These are phyloP conservation scores for Acacia pycnantha DNA, from an alignment of 331 rosid genomes.

Conservation along the genomic window DNA sequence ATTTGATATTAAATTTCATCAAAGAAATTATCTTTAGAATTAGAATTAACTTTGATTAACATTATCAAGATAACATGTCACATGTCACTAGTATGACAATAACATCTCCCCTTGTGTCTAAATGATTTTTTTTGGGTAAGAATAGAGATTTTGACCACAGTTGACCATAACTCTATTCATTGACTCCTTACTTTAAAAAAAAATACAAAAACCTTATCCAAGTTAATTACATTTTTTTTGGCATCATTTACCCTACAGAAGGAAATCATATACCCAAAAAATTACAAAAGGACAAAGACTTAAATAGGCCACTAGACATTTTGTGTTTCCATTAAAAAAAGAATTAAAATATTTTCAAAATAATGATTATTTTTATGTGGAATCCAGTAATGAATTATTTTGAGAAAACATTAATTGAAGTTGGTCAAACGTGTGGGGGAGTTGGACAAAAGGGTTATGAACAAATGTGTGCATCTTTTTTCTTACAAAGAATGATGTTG, in stretches of 20 bases:
- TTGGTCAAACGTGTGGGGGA: conserved; percentile 52
- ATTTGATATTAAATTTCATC: background rate
- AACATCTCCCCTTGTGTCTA: no score
- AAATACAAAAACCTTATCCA: background rate
- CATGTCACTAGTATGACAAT: background rate
- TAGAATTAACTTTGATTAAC: background rate
- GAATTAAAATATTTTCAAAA: background rate
- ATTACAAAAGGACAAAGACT: no score
- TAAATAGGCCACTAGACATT: background rate
- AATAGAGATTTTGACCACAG: no score
- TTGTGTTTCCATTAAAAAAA: background rate
- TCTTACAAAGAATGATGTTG: conserved; percentile 59
- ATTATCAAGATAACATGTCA: background rate
- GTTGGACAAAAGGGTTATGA: conserved; percentile 46
- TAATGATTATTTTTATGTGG: background rate
- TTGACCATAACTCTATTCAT: no score
- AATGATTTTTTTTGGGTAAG: background rate
- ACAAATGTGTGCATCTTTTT: conserved; percentile 30
- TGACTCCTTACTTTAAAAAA: background rate
- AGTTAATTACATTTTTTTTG: no score
- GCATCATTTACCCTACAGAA: no score
- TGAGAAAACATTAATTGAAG: background rate
- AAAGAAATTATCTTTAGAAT: background rate
- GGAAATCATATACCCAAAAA: no score
- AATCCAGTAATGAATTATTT: background rate